Base-by-base conservation (phyloP, 345 rosid species). In the Hibiscus trionum region DNA sequence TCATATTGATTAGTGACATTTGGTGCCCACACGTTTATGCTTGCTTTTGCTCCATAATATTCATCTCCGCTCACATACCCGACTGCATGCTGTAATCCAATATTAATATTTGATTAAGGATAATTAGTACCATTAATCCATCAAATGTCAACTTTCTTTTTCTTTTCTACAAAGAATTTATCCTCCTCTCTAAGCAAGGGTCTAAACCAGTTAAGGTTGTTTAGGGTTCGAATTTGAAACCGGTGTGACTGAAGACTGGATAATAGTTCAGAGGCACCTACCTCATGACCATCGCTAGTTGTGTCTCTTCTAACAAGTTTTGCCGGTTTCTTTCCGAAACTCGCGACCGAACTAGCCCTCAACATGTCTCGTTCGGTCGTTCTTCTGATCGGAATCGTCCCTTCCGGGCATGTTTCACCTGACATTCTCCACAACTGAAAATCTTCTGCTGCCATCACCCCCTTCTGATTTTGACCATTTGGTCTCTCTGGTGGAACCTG, bases 21-120 rank as follows among this genome's bases (percentile, higher is more conserved):
- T 7, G 99, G 99, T 10, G 93, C 80, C 99, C 99, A 95, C 56
- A 95, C 99, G 77, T 93, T 95, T 64, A 95, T 91, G 79, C 94
- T 90, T 1, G 97, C 99, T 77, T 93, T 95, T 67, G 98, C 99
- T 75, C 99, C 99, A 58, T 90, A 95, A 66, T 90, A 95, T 74
- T 89, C 87, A 14, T 82, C 91, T 37, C 99, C 99, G 31, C 59
- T 82, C 76, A 88, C 96, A 76, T 88, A 95, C 68, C 96, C 99
- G 37, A 95, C 98, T 72, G 99, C 98, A 80, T 95, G 99, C 99
- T 95, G 86, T 75, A 58, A 17, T 19, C 64, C 24, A 64, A 11
- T n/a, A 24, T 35, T 9, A 19, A 1, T 24, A 9, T 24, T 21
- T 57, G 15, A 17, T 56, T 56, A 10, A 44, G 11, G 61, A 57